Percentiles rank a stretch among this genome's conserved stretches.
phyloP scores from a whole-genome alignment of 345 rosid species.

The Anacardium occidentale region DNA sequence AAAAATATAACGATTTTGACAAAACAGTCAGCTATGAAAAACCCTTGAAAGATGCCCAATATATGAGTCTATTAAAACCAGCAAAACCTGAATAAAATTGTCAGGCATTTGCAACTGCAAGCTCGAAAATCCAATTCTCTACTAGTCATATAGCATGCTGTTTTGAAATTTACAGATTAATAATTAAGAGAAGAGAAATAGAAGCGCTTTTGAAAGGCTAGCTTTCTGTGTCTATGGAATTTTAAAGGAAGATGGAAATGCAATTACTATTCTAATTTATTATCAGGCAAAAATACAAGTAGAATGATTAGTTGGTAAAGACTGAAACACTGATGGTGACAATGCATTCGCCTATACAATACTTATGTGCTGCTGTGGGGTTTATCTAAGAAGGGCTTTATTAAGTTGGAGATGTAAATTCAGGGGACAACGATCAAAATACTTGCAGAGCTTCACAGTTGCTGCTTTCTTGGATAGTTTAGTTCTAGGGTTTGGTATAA shows the following conservation, averaged over 20 bases:
- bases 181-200: neutral
- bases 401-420: slow-evolving; percentile 14
- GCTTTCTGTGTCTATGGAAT: neutral
- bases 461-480: slow-evolving; percentile 38
- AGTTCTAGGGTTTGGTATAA: slow-evolving; percentile 4
- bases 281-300: too few species aligned
- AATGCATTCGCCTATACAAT: too few species aligned
- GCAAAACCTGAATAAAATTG: too few species aligned
- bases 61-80: too few species aligned
- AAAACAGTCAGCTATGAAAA: too few species aligned
- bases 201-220: neutral
- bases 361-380: neutral
- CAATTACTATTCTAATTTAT: neutral
- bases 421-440: slow-evolving; percentile 35
- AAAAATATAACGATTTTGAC: too few species aligned
- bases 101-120: neutral
- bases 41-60: too few species aligned
- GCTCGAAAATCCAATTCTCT: neutral
- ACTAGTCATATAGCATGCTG: too few species aligned
- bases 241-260: neutral
- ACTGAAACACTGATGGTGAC: too few species aligned
- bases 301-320: too few species aligned
- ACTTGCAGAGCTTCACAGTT: slow-evolving; percentile 44
- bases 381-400: slow-evolving; percentile 20
- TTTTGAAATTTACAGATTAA: neutral